Percentiles rank a stretch among this genome's conserved stretches.
These are phyloP conservation scores for Cydonia oblonga DNA, from an alignment of 331 rosid genomes.

Conservation along the genomic window DNA sequence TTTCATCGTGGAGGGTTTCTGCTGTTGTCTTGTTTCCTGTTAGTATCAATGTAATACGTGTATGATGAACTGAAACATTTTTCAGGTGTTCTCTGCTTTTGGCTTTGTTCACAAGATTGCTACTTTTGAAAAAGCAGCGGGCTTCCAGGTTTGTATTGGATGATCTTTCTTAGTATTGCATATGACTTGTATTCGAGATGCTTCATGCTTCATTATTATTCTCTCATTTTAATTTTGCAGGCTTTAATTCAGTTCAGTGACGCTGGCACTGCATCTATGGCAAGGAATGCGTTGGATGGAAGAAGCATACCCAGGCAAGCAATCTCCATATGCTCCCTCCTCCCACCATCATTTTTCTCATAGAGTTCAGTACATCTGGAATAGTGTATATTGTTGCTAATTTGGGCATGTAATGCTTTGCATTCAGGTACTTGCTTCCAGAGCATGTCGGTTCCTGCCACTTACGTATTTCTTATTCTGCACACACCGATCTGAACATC, in stretches of 20 bases:
- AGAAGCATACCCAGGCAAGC: slow-evolving; percentile 78
- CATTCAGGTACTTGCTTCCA: slow-evolving; percentile 66
- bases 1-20: slow-evolving; percentile 20
- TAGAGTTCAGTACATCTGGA: slow-evolving; percentile 2
- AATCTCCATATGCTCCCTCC: not conserved
- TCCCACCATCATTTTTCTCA: not conserved
- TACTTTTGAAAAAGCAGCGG: slow-evolving; percentile 81
- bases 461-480: slow-evolving; percentile 78
- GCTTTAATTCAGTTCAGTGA: slow-evolving; percentile 74
- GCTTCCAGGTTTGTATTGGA: slow-evolving; percentile 54
- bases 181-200: not conserved
- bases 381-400: slow-evolving; percentile 5
- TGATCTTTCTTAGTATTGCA: slow-evolving; percentile 1
- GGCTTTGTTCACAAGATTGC: slow-evolving; percentile 88
- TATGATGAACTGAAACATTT: not conserved
- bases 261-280: slow-evolving; percentile 61
- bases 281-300: slow-evolving; percentile 68
- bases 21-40: slow-evolving; percentile 7
- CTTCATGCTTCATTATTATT: not conserved
- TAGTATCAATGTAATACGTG: not conserved
- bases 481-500: slow-evolving; percentile 74
- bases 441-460: slow-evolving; percentile 61
- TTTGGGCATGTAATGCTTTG: slow-evolving; percentile 11
- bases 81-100: slow-evolving; percentile 77
- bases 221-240: slow-evolving; percentile 21